Evolutionary conservation across 768 basidiomycete genomes (phyloP).

Genomic region (Lactarius sp.): DNA sequence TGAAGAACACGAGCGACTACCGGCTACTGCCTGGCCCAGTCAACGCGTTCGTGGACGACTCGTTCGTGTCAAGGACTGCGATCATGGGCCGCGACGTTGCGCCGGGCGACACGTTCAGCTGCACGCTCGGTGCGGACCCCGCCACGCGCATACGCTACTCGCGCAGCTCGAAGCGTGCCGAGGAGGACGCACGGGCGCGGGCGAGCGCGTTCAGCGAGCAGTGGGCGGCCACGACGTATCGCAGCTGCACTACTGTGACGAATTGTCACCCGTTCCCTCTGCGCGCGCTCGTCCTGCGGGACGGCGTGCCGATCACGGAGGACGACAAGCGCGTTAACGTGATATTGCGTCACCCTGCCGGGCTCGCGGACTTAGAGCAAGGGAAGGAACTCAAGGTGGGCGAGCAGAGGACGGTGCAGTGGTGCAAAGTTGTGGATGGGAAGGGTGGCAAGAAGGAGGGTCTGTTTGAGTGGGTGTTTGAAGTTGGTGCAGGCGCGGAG

Average conservation of each 20-base stretch:
- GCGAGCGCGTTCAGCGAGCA: slow-evolving; percentile 43
- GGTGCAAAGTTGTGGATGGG: slow-evolving; percentile 38
- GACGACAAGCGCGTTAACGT: slow-evolving; percentile 41
- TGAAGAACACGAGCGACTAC: slow-evolving; percentile 56
- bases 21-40: slow-evolving; percentile 50
- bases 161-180: slow-evolving; percentile 37
- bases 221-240: slow-evolving; percentile 42
- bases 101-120: slow-evolving; percentile 47
- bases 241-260: slow-evolving; percentile 36
- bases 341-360: slow-evolving; percentile 43
- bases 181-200: slow-evolving; percentile 9
- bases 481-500: slow-evolving; percentile 40
- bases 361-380: slow-evolving; percentile 42
- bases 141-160: slow-evolving; percentile 36
- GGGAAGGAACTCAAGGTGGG: slow-evolving; percentile 36
- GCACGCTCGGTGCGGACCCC: slow-evolving; percentile 45
- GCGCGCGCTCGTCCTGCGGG: slow-evolving; percentile 42
- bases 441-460: slow-evolving; percentile 52
- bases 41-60: slow-evolving; percentile 52
- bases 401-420: slow-evolving; percentile 25
- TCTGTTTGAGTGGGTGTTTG: slow-evolving; percentile 50
- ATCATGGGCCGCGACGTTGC: slow-evolving; percentile 43
- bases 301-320: slow-evolving; percentile 40
- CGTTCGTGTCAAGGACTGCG: slow-evolving; percentile 49
- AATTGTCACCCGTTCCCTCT: slow-evolving; percentile 47